Evolutionary conservation across 192 early-diverging fungal genomes (phyloP), one percentile per base, ranked within the genome.

Genomic region (Pilaira anomala): DNA sequence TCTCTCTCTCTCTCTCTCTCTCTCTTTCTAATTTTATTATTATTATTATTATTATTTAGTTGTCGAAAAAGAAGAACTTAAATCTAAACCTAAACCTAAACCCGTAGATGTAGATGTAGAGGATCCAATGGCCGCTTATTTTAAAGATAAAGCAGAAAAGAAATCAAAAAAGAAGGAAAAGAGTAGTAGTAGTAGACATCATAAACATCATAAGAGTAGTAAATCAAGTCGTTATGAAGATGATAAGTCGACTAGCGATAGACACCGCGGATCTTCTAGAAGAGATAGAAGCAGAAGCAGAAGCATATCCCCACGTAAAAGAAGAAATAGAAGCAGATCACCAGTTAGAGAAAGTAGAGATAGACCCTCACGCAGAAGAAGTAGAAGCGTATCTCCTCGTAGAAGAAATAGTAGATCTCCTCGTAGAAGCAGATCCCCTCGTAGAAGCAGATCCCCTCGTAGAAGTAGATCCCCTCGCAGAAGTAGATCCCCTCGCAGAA

Each of bases 111-210:
- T 76, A n/a, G 62, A 69, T 60, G 63, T 50, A n/a, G 71, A 73
- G 45, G 73, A 73, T 52, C 76, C 89, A 1, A 92, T 92, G 91
- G 82, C 85, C 7, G 79, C 68, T 11, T 91, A 87, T 56, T 71
- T 90, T 18, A 75, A 84, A 65, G 76, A 85, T 41, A 88, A 88
- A 56, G 63, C 81, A 39, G 82, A 77, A 66, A 86, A 88, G 51
- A 72, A 76, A 21, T 49, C 65, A 45, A 56, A 44, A 51, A 78
- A 78, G 48, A 76, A 80, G 45, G 19, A 50, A 29, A 74, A 65
- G 51, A 59, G 26, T 6, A 66, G 58, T 36, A 28, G 24, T 21
- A 69, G 60, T 25, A 62, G 60, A 46, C 62, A 45, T 21, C 65
- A 74, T 52, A 74, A 76, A 24, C 59, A 74, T 25, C 58, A 74